Base-by-base conservation (phyloP, 2,329 filamentous ascomycete species). In the Monosporascus sp. region DNA sequence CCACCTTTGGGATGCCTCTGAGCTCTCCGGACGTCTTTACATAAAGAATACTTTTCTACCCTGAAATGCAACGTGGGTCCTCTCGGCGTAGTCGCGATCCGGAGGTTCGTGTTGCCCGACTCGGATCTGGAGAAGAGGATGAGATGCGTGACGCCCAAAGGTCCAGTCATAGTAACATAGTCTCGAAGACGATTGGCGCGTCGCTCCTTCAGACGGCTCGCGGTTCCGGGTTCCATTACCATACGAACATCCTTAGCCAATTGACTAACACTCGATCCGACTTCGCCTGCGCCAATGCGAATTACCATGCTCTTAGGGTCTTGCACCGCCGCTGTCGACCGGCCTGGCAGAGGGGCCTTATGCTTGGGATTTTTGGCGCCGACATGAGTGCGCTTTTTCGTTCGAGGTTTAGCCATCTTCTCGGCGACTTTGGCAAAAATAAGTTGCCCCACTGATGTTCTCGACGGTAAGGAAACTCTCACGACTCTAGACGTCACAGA, bases 251-350 rank as follows among this genome's bases (percentile, higher is more conserved):
- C 94, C 62, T 88, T 86, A 22, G 93, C 92, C 62, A 99, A 78
- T 74, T 97, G 92, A 69, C 87, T 93, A 64, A 99, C 82, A 70
- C 89, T 96, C 55, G 90, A 84, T 54, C 94, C 94, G 50, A 99
- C 90, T 68, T 97, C 90, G 65, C 91, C 89, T 63, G 92, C 93
- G 64, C 94, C 94, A 65, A 97, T 92, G 62, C 94, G 89, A 72
- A 99, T 96, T 54, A 99, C 93, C 93, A 99, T 97, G 70, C 88
- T 95, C 79, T 97, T 97, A 36, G 94, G 94, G 50, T 85, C 80
- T 59, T 85, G 83, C 50, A 81, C 78, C 24, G 85, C 81, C 54
- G 81, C 79, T 24, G 85, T 80, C 54, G 83, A 80, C 71, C 85
- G 83, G 53, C 82, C 79, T 44, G 78, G 75, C 65, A 77, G 59